phyloP scores from a whole-genome alignment of 257 asterid genomes.

The Salvia splendens region DNA sequence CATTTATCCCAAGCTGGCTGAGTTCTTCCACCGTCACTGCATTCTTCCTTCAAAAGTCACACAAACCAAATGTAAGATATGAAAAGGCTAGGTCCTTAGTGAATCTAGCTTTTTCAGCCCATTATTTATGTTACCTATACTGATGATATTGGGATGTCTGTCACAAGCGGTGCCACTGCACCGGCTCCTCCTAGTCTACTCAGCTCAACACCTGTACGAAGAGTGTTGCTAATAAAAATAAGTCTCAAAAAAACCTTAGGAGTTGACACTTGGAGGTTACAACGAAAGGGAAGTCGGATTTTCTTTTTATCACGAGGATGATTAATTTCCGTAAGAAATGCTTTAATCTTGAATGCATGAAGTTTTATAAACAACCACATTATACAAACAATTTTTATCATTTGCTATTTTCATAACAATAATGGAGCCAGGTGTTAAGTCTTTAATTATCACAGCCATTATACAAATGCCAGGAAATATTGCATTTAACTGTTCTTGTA shows the following conservation, averaged over 20 bases:
- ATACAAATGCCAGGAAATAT: conserved; percentile 4
- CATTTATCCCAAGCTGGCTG: conserved; percentile 97
- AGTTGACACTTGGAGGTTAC: conserved; percentile 20
- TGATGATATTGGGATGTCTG: conserved; percentile 75
- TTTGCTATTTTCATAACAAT: neutral
- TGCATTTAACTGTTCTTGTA: conserved; percentile 1
- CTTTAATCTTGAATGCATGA: conserved; percentile 14
- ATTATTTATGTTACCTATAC: conserved; percentile 56
- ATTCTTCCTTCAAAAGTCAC: conserved; percentile 63
- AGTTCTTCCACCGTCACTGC: conserved; percentile 61
- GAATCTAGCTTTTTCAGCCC: neutral
- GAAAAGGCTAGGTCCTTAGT: neutral
- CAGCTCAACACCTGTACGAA: conserved; percentile 87
- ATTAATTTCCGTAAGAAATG: neutral
- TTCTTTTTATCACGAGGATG: neutral
- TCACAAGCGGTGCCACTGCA: conserved; percentile 93
- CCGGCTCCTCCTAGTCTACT: conserved; percentile 98
- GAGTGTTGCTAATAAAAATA: neutral
- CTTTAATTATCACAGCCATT: neutral
- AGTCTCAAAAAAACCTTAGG: conserved; percentile 14
- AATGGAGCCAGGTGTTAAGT: conserved; percentile 1
- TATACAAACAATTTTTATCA: conserved; percentile 8
- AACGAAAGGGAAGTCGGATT: conserved; percentile 23
- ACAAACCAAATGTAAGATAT: conserved; percentile 3
- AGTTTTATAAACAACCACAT: neutral